These are phyloP conservation scores for Lactuca saligna DNA, from an alignment of 129 eudicot genomes.

Conservation along the genomic window DNA sequence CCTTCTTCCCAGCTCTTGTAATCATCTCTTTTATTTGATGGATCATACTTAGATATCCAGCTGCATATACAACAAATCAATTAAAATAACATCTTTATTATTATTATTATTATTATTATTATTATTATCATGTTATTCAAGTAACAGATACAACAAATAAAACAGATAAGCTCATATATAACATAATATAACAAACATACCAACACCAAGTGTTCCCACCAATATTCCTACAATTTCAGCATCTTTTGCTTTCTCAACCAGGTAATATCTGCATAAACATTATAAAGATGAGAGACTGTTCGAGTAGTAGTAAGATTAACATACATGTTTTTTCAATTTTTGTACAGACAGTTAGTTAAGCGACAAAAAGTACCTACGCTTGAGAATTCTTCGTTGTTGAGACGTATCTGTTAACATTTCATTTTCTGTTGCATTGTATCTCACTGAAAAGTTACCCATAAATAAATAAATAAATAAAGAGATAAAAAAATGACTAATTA, in stretches of 20 bases:
- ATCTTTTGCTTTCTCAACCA: slow-evolving; percentile 97
- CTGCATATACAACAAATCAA: slow-evolving; percentile 41
- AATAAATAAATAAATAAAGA: neutral
- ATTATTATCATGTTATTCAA: neutral
- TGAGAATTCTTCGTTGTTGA: slow-evolving; percentile 79
- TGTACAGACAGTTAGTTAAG: neutral
- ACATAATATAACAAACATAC: slow-evolving; percentile 38
- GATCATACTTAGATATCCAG: slow-evolving; percentile 88
- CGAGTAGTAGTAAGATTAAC: neutral
- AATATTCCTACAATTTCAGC: slow-evolving; percentile 90
- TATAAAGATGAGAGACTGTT: slow-evolving; percentile 8
- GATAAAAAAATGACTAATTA: neutral
- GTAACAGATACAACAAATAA: too few species aligned
- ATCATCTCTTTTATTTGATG: slow-evolving; percentile 81
- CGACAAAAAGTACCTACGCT: slow-evolving; percentile 76
- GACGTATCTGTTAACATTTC: slow-evolving; percentile 58
- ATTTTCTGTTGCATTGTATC: slow-evolving; percentile 73
- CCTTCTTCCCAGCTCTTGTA: slow-evolving; percentile 81
- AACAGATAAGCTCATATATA: neutral
- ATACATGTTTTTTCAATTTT: too few species aligned
- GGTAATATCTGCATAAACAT: slow-evolving; percentile 64
- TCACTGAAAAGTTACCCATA: slow-evolving; percentile 52
- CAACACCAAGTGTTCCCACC: slow-evolving; percentile 98
- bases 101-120: neutral
- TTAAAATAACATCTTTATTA: neutral